Percentiles rank a stretch among this genome's conserved stretches.
Evolutionary conservation across 2,329 filamentous ascomycete species (phyloP).

Genomic region (Rhynchosporium secalis): DNA sequence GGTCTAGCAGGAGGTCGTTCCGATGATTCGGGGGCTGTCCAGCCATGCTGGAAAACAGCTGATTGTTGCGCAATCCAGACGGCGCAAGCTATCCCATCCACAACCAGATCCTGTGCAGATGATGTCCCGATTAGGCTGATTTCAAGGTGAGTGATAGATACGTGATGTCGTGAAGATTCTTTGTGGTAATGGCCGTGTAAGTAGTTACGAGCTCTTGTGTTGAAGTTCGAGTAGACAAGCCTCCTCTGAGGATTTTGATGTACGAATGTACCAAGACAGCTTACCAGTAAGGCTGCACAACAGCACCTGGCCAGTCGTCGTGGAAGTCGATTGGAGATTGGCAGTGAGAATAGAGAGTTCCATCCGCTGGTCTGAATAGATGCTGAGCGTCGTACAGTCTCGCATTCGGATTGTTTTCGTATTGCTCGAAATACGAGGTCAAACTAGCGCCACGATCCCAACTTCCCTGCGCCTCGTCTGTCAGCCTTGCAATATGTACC

Average conservation of each 20-base stretch:
- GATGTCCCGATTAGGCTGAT: not conserved
- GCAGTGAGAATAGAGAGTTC: conserved; percentile 15
- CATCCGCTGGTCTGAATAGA: conserved; percentile 20
- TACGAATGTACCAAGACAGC: conserved; percentile 22
- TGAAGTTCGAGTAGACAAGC: conserved; percentile 23
- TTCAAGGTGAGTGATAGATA: conserved; percentile 2
- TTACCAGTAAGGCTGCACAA: conserved; percentile 13
- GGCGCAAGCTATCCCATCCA: conserved; percentile 25
- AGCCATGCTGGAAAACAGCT: conserved; percentile 54
- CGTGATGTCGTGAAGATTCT: conserved; percentile 10
- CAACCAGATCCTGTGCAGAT: conserved; percentile 24
- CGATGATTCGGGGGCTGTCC: conserved; percentile 51
- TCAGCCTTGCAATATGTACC: conserved; percentile 9
- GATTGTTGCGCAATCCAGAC: conserved; percentile 32
- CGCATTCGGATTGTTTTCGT: conserved; percentile 4
- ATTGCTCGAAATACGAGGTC: conserved; percentile 1
- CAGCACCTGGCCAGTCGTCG: not conserved
- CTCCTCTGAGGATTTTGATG: conserved; percentile 22
- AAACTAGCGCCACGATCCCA: conserved; percentile 7
- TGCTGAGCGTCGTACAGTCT: conserved; percentile 4
- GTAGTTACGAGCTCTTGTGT: conserved; percentile 15
- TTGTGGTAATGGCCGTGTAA: conserved; percentile 13
- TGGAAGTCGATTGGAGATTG: conserved; percentile 4
- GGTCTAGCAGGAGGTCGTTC: conserved; percentile 69
- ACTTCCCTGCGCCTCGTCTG: not conserved